These are phyloP conservation scores for Solanum raphanifolium DNA, from an alignment of 257 asterid species.

Conservation along the genomic window DNA sequence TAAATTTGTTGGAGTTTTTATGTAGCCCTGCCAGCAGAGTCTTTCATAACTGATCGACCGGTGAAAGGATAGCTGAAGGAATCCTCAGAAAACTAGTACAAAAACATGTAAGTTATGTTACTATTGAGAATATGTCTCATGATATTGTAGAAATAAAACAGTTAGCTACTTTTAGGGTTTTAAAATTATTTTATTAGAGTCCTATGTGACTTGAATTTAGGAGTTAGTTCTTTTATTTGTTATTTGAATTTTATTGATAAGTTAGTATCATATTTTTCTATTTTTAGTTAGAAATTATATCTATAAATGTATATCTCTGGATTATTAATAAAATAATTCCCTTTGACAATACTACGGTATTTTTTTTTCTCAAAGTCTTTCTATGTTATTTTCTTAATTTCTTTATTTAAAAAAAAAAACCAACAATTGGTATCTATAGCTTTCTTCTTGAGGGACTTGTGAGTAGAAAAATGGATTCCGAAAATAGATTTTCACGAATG, in stretches of 20 bases:
- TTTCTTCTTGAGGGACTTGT: background rate
- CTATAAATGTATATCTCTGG: background rate
- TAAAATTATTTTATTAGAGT: background rate
- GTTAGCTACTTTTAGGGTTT: background rate
- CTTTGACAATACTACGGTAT: background rate
- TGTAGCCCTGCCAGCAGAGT: background rate
- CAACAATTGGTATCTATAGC: background rate
- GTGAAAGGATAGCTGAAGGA: background rate
- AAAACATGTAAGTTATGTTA: background rate
- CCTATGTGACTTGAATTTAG: background rate
- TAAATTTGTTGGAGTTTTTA: background rate
- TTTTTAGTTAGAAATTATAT: no score
- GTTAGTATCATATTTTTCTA: background rate
- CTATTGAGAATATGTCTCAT: no score
- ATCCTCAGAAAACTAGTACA: background rate
- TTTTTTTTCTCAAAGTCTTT: background rate
- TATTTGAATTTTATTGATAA: no score
- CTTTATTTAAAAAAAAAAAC: no score
- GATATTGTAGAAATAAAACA: no score
- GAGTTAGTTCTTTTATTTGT: background rate
- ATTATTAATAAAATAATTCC: no score
- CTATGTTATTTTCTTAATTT: background rate
- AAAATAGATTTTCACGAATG: background rate
- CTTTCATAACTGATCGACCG: no score
- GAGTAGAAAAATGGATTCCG: background rate